phyloP scores from a whole-genome alignment of 768 basidiomycete species.

The Mycena albidolilacea region DNA sequence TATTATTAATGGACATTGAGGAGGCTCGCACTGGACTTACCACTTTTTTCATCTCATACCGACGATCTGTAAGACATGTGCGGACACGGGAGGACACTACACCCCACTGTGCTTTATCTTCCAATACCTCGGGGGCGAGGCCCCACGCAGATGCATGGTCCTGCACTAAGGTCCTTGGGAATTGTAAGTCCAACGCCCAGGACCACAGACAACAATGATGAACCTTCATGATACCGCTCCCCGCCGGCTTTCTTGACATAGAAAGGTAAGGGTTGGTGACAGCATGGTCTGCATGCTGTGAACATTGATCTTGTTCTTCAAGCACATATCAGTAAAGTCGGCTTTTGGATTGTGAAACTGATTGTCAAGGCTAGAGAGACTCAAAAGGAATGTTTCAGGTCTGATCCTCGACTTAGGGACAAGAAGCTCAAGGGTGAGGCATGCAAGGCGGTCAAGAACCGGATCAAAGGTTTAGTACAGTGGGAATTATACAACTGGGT shows the following conservation, averaged over 20 bases:
- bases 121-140: not conserved
- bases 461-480: constrained; percentile 18
- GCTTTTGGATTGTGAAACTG: constrained; percentile 44
- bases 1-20: not conserved
- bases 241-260: not conserved
- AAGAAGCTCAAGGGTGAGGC: constrained; percentile 14
- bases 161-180: not conserved
- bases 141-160: not conserved
- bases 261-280: not conserved
- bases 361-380: constrained; percentile 6
- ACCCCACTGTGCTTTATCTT: constrained; percentile 3
- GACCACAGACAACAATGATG: not conserved
- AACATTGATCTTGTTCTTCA: constrained; percentile 18
- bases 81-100: not conserved
- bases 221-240: not conserved
- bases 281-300: not conserved
- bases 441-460: constrained; percentile 1
- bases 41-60: constrained; percentile 26
- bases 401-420: constrained; percentile 12
- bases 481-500: constrained; percentile 26
- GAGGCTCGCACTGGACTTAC: not conserved
- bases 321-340: not conserved
- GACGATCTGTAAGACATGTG: constrained; percentile 10
- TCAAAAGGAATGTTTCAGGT: not conserved
- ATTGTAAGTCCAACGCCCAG: not conserved